phyloP scores from a whole-genome alignment of 1,284 basidiomycete species.

The Heterobasidion irregulare region DNA sequence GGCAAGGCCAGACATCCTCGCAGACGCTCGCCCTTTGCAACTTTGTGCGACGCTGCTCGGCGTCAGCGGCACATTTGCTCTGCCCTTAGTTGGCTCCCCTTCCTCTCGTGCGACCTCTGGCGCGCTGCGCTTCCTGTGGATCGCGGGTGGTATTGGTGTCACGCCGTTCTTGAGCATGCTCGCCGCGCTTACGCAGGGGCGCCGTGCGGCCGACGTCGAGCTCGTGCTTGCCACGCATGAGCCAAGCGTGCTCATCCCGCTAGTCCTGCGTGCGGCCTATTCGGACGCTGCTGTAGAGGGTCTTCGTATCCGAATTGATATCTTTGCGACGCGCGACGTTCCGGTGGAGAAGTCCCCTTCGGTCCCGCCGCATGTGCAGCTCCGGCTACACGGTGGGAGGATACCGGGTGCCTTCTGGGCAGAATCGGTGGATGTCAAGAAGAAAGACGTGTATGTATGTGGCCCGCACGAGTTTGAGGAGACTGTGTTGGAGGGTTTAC shows the following conservation, averaged over 20 bases:
- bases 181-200: constrained; percentile 16
- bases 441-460: constrained; percentile 12
- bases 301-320: constrained; percentile 15
- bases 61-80: constrained; percentile 28
- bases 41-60: constrained; percentile 26
- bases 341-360: background rate
- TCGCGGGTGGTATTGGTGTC: constrained; percentile 51
- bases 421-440: constrained; percentile 2
- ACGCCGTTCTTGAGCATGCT: constrained; percentile 53
- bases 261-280: constrained; percentile 22
- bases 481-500: constrained; percentile 15
- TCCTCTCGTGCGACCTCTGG: background rate
- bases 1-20: constrained; percentile 28
- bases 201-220: constrained; percentile 24
- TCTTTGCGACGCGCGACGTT: constrained; percentile 17
- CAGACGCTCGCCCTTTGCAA: constrained; percentile 24
- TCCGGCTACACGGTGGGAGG: constrained; percentile 8
- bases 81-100: constrained; percentile 9
- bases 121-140: constrained; percentile 29
- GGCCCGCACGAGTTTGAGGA: constrained; percentile 14
- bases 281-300: constrained; percentile 1
- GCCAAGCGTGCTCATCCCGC: constrained; percentile 33
- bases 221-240: constrained; percentile 42
- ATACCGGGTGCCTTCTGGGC: constrained; percentile 5
- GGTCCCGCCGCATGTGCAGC: background rate